phyloP scores from a whole-genome alignment of 306 rosid species.

The Lotus japonicus region DNA sequence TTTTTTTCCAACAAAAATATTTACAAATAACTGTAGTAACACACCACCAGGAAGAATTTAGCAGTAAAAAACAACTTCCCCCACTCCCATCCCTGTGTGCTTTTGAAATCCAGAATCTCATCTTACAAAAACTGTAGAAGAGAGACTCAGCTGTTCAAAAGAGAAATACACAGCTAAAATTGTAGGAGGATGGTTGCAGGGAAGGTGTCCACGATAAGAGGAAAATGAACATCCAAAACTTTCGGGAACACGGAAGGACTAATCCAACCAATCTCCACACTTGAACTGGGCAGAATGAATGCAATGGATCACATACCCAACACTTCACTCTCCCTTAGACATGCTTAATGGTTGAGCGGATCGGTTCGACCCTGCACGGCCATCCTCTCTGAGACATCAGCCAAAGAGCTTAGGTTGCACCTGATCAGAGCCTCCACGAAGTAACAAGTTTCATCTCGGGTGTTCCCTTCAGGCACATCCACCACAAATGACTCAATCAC shows the following conservation, averaged over 20 bases:
- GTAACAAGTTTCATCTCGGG: slow-evolving; percentile 90
- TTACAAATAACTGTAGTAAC: slow-evolving; percentile 50
- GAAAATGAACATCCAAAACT: slow-evolving; percentile 57
- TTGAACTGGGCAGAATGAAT: slow-evolving; percentile 41
- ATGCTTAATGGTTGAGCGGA: slow-evolving; percentile 47
- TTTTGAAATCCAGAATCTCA: slow-evolving; percentile 29
- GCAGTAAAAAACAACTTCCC: slow-evolving; percentile 34
- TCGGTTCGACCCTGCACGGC: slow-evolving; percentile 77
- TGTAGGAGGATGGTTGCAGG: slow-evolving; percentile 27
- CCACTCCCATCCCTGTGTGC: slow-evolving; percentile 31
- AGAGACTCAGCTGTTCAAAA: slow-evolving; percentile 30
- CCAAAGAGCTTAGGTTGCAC: slow-evolving; percentile 92
- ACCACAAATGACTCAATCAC: slow-evolving; percentile 94
- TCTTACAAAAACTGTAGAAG: slow-evolving; percentile 27
- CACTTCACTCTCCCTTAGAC: slow-evolving; percentile 31
- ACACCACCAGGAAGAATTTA: slow-evolving; percentile 44
- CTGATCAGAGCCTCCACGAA: slow-evolving; percentile 86
- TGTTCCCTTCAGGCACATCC: slow-evolving; percentile 92
- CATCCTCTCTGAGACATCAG: slow-evolving; percentile 97
- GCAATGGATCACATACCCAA: slow-evolving; percentile 30
- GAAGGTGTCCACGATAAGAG: slow-evolving; percentile 44
- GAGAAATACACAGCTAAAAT: slow-evolving; percentile 23
- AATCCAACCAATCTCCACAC: slow-evolving; percentile 61
- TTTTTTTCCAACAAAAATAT: slow-evolving; percentile 40
- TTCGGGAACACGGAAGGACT: slow-evolving; percentile 45